phyloP scores from a whole-genome alignment of 164 flowering plant genomes.

The Stephania cephalantha region DNA sequence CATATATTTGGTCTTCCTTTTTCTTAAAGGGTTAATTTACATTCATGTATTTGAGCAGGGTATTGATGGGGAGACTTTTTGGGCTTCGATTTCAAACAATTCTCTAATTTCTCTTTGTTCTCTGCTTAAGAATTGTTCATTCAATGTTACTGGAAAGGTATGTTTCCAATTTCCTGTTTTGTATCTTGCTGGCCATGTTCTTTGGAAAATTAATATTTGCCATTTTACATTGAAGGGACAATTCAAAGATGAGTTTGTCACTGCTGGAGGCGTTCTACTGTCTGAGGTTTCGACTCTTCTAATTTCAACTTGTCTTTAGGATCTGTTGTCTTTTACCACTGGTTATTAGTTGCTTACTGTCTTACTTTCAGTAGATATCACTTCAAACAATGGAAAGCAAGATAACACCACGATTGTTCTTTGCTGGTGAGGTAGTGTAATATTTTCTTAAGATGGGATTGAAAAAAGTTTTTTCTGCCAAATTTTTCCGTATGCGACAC shows the following conservation, averaged over 20 bases:
- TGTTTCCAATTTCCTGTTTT: constrained; percentile 1
- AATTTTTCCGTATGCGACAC: neutral
- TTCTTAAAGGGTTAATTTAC: neutral
- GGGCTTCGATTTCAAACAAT: constrained; percentile 72
- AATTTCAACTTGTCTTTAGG: constrained; percentile 6
- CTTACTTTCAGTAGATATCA: constrained; percentile 43
- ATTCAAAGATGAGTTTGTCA: constrained; percentile 97
- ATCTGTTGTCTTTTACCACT: neutral
- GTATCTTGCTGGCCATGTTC: neutral
- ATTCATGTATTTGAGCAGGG: constrained; percentile 36
- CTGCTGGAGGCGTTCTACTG: constrained; percentile 93
- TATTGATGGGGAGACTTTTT: constrained; percentile 50
- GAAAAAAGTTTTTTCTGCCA: neutral
- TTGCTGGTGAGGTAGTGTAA: constrained; percentile 86
- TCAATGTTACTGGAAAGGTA: constrained; percentile 74
- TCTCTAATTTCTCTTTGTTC: constrained; percentile 45
- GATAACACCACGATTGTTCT: constrained; percentile 49
- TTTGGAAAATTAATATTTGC: neutral
- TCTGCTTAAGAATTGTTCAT: constrained; percentile 63
- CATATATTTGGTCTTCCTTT: neutral
- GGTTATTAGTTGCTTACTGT: neutral
- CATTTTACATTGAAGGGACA: constrained; percentile 50
- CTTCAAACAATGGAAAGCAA: constrained; percentile 86
- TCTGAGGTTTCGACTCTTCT: constrained; percentile 62
- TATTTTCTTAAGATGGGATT: neutral